A percentile compares a stretch with the other conserved stretches of the same genome.
These are phyloP conservation scores for Apiospora rasikravindrae DNA, from an alignment of 2,329 filamentous ascomycete genomes.

Conservation along the genomic window DNA sequence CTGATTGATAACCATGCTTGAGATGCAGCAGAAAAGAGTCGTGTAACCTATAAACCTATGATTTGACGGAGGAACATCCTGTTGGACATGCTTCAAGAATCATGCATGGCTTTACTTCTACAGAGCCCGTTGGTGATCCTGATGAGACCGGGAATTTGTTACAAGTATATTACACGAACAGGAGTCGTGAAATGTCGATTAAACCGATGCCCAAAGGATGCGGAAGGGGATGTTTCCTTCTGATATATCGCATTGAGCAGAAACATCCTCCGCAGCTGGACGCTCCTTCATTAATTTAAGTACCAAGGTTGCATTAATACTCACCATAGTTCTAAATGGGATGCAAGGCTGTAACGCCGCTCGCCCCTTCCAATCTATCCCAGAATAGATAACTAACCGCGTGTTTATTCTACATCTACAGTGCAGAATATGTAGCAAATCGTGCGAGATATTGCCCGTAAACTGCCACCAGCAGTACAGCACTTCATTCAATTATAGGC, in stretches of 20 bases:
- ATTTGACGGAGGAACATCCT: background rate
- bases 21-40: background rate
- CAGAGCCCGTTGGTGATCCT: background rate
- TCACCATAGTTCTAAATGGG: background rate
- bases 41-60: background rate
- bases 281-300: background rate
- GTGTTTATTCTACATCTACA: background rate
- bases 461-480: background rate
- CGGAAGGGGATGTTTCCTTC: background rate
- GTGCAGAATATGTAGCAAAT: background rate
- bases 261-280: background rate
- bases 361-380: conserved; percentile 2
- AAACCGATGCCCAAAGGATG: background rate
- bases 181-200: background rate
- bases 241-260: conserved; percentile 1
- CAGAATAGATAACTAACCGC: background rate
- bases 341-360: conserved; percentile 3
- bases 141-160: background rate
- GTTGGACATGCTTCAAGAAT: background rate
- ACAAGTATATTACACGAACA: background rate
- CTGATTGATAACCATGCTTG: background rate
- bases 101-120: background rate
- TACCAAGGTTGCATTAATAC: background rate
- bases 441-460: background rate
- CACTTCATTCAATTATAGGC: background rate